Evolutionary conservation across 2,329 filamentous ascomycete species (phyloP), one percentile per base, ranked within the genome.

Genomic region (Taxawa tesnikishii): DNA sequence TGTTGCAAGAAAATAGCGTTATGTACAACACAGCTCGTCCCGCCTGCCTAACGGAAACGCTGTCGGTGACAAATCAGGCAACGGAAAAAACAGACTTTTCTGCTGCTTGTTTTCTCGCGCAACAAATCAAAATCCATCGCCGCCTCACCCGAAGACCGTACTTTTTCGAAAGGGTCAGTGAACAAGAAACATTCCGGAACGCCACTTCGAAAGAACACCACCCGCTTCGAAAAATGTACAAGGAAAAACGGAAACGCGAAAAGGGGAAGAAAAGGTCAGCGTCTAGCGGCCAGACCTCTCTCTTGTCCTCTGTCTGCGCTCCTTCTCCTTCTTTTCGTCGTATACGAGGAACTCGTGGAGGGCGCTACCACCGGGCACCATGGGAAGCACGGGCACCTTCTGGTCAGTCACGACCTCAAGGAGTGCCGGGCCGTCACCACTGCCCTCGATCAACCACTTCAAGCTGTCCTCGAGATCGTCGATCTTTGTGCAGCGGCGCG

Each of bases 331-430:
- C 24, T 34, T 39, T 43, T 15, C 70, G 56, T 93, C 84, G 59
- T 83, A 94, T 12, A 87, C 72, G 53, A 96, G 68, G 62, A 96
- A 94, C 59, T 96, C 90, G 54, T 96, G 84, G 48, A 98, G 68
- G 38, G 70, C 88, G 40, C 73, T 79, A 23, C 90, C 90, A 24
- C 75, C 79, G 3, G 88, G 88, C 28, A 98, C 90, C 90, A 96
- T 96, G 23, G 90, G 90, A 50, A 96, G 64, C n/a, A 98, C 88
- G 28, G 88, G 88, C 15, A 90, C 79, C 72, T 90, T 79, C 54
- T 73, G 71, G 58, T 96, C 90, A 4, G 83, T 90, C 32, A 94
- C 70, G 33, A 98, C 80, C 63, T 96, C 88, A 38, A 98, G 68
- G 42, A 96, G 70, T 25, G 87, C 87, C 13, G 90, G 90, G n/a